Evolutionary conservation across 805 yeast genomes (phyloP), one percentile per base, ranked within the genome.

Genomic region (Candida xyloterini): DNA sequence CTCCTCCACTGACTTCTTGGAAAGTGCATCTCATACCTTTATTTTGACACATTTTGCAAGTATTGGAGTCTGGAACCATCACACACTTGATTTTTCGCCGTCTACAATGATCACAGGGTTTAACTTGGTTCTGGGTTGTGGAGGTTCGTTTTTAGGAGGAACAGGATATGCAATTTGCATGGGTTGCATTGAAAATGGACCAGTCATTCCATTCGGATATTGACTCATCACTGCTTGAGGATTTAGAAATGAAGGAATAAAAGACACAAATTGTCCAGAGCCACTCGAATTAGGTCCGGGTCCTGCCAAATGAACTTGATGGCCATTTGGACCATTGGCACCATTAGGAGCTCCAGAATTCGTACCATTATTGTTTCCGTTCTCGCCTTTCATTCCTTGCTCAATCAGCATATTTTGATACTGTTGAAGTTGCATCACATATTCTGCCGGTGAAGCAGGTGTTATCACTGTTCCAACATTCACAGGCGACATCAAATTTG

Each of bases 41-140:
- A 24, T 80, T 67, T 54, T 83, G 93, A 65, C 95, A 89, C 55
- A 81, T 82, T 28, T 77, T 78, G 63, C 95, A 89, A 50, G 74
- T 76, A 38, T 72, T 66, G 33, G 80, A 62, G 43, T 77, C 79
- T 2, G 86, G 82, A 2, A 75, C 68, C 50, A 80, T 68, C 18
- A 85, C 81, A 67, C 97, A 90, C 48, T 84, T 78, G 15, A 84
- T 82, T 56, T 85, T 86, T 33, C 90, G 70, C 42, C 89, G 67
- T 29, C 95, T 70, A 60, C 97, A 90, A 50, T 81, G 87, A 55
- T 86, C 95, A 57, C 96, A 89, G 1, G 95, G 91, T 25, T 78
- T 65, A 15, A 75, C 63, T 48, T 65, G 1, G 66, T 51, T 26
- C 65, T 50, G 4, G 68, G 75, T 42, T 73, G 74, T 5, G 69